Evolutionary conservation across 192 early-diverging fungal species (phyloP).

Genomic region (Allomyces macrogynus): DNA sequence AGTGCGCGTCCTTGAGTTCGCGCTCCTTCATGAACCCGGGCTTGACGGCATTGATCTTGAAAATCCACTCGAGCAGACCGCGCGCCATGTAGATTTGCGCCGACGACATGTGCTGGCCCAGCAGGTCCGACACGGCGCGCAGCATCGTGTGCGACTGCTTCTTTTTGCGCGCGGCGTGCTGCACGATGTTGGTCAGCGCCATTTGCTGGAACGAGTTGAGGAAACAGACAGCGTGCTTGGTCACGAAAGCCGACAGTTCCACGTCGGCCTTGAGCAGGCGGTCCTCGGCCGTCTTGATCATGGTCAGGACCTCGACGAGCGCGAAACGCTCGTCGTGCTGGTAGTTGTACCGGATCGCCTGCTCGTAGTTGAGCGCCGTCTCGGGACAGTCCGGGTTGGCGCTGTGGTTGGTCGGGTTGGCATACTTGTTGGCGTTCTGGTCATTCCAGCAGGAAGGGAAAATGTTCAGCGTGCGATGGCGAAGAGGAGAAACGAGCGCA

Average conservation of each 20-base stretch:
- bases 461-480: too few species aligned
- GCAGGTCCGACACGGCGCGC: neutral
- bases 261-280: constrained; percentile 9
- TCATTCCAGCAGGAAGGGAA: too few species aligned
- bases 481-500: too few species aligned
- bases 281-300: constrained; percentile 20
- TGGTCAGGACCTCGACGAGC: constrained; percentile 24
- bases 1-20: constrained; percentile 25
- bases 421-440: neutral
- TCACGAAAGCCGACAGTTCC: constrained; percentile 9
- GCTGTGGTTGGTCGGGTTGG: neutral
- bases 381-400: neutral
- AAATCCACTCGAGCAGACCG: constrained; percentile 11
- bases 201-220: constrained; percentile 13
- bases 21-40: constrained; percentile 26
- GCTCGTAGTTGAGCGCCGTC: neutral
- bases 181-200: constrained; percentile 4
- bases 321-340: constrained; percentile 15
- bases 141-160: constrained; percentile 1
- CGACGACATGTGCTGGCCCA: neutral
- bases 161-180: constrained; percentile 1
- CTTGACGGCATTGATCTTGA: constrained; percentile 22
- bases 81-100: constrained; percentile 11
- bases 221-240: constrained; percentile 15
- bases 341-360: constrained; percentile 26